Evolutionary conservation across 108 stramenopile species (phyloP), one percentile per base, ranked within the genome.

Genomic region (Nitzschia sp.): DNA sequence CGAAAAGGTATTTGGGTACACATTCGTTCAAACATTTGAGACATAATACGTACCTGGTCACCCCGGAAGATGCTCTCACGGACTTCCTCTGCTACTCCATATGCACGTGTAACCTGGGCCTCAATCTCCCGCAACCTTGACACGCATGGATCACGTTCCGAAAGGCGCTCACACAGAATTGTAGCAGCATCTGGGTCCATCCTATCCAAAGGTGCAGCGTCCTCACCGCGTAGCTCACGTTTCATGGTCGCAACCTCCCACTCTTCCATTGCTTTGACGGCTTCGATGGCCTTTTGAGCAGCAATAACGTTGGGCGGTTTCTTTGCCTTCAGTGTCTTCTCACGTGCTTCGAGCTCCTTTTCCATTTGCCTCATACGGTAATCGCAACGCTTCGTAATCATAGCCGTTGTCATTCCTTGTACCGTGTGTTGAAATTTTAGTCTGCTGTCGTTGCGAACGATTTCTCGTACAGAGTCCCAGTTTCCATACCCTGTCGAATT

Each of bases 281-380:
- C 85, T 42, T 83, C 79, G 9, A 94, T 65, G n/a, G 87, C 82
- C 48, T 81, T 73, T 57, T 91, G 87, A 3, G 93, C 93, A 21
- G 86, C 87, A 8, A 81, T 50, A 21, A 91, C 84, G 58, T 72
- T 80, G n/a, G 86, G 69, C 39, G 89, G 83, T 42, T 82, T 85
- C 57, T 76, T 60, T 8, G 72, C 78, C 65, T 72, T 84, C 51
- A 95, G 44, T 38, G 82, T 83, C 63, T 95, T 95, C 64, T 91
- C 88, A 19, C 91, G 81, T 11, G 85, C 83, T 57, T 95, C 91
- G 19, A 90, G 72, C 66, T 95, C 95, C 57, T 86, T 80, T 65
- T 93, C 95, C 86, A 93, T 83, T 70, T 90, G 88, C n/a, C 90
- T 79, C 79, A 95, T 89, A 25, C 95, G 77, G 75, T 95, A 93